Base-by-base conservation (phyloP, 2,329 filamentous ascomycete genomes). In the Ciborinia camelliae region DNA sequence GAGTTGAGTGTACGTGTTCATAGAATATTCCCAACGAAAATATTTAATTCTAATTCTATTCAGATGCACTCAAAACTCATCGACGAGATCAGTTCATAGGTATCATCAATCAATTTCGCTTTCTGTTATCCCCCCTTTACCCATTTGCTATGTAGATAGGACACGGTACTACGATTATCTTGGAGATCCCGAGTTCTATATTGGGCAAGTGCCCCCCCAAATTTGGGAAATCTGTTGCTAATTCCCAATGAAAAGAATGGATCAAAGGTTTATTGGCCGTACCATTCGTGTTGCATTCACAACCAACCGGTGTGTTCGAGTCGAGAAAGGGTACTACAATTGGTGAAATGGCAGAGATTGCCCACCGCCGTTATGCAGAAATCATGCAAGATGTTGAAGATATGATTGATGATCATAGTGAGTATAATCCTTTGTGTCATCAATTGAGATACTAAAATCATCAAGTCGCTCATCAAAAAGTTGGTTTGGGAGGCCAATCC, bases 221-320 rank as follows among this genome's bases (percentile, higher is more conserved):
- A 1, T 26, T 26, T 35, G 12, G 35, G 15, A 20, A 26, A 26
- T 7, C 1, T 1, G 3, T 47, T 48, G 32, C 61, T 61, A 43
- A 65, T 14, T 23, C 2, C 30, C 50, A 64, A 65, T 62, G 65
- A 67, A 67, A 72, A 87, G 92, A 97, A 89, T 98, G 94, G 94
- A 91, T 98, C 81, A 98, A 99, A 79, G 91, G 90, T 47, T 84
- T 98, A 4, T 82, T 98, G 15, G 95, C 95, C 1, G 94, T 98
- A 0, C 95, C 95, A 0, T 99, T 99, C 75, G 94, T 99, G 47
- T 85, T 99, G 62, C 92, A 97, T 76, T 97, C 94, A 1, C 93
- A 98, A 75, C 95, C 95, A 4, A 96, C 92, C 0, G 92, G 92
- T 26, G 86, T 92, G 50, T 92, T 94, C 73, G 89, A 93, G 69